Base-by-base conservation (phyloP, 768 basidiomycete species). In the Boletus huronensis region DNA sequence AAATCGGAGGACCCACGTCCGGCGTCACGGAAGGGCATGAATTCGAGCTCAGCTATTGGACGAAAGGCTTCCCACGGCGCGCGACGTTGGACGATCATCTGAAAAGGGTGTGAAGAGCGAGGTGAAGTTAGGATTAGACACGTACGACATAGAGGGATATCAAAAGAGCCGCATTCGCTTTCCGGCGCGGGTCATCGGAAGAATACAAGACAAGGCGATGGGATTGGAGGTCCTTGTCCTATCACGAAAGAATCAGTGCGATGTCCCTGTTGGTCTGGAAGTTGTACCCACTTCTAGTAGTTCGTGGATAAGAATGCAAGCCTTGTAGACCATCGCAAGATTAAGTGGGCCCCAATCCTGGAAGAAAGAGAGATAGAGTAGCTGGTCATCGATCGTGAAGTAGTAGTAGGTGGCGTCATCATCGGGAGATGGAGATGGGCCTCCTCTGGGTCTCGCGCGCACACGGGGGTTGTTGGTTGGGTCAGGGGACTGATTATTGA, bases 21-120 rank as follows among this genome's bases (percentile, higher is more conserved):
- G 19, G 97, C 97, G 64, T 99, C 97, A 55, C 97, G 82, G 68
- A 98, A 98, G 16, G 92, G 88, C 85, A 93, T 90, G 67, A 95
- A 93, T 72, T 96, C 92, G 35, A 94, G 68, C 65, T 93, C 86
- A 31, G 93, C 90, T 50, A 98, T 87, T 3, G 96, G 95, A 60
- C 92, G 86, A 69, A 98, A 95, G 3, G 94, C 93, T 71, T 95
- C 91, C 86, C 92, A 95, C 29, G 96, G 95, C 19, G 89, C 82
- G 54, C 87, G 86, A 50, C 88, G 80, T 70, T 88, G 85, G 1
- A 97, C 93, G 61, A 98, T 94, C 84, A 98, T 87, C 94, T 97
- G 65, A 51, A 46, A 50, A 53, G 48, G 51, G 46, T 55, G 62
- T 63, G 54, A 68, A 48, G 58, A 61, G 52, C 23, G 61, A 41